Evolutionary conservation across 306 rosid genomes (phyloP), one percentile per base, ranked within the genome.

Genomic region (Vicia villosa): DNA sequence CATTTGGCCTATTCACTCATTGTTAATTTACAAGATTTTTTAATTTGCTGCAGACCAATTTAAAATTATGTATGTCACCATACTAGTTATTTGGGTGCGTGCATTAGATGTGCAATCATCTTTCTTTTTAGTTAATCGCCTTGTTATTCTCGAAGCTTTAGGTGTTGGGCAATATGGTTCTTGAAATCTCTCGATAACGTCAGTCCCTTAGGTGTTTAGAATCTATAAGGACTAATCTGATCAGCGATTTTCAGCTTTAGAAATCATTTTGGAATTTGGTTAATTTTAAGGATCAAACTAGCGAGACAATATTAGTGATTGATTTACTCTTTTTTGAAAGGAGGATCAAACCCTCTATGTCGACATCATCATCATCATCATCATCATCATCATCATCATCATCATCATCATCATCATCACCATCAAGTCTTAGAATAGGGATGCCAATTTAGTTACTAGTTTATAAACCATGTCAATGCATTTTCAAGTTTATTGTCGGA

Each of bases 1-100:
- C 50, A 47, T 67, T 66, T 72, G 78, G 34, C 30, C 51, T 15
- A 13, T 51, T 60, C 43, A 58, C 70, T 59, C 56, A 12, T 42
- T 68, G 61, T 54, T 54, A 4, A 10, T 52, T n/a, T 59, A 21
- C 66, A 69, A 51, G 38, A 22, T 40, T 73, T 61, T 21, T 24
- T 28, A 62, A 26, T 41, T 28, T 22, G 12, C 26, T 41, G 65
- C 12, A 28, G 47, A 41, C 30, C 36, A 15, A 24, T 40, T 38
- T 28, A 19, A 66, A 49, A 4, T 17, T 41, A 1, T 63, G 56
- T 64, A 10, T 73, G 70, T n/a, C 46, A 28, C 7, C 64, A 13
- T 68, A 36, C 21, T 20, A 9, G 21, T 46, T 16, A 15, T 47
- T 15, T 47, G 22, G 54, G 54, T 47, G 9, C 54, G 20, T 47